Conservation (phyloP, 2,329 filamentous ascomycete genomes). For the Exophiala oligosperma region DNA sequence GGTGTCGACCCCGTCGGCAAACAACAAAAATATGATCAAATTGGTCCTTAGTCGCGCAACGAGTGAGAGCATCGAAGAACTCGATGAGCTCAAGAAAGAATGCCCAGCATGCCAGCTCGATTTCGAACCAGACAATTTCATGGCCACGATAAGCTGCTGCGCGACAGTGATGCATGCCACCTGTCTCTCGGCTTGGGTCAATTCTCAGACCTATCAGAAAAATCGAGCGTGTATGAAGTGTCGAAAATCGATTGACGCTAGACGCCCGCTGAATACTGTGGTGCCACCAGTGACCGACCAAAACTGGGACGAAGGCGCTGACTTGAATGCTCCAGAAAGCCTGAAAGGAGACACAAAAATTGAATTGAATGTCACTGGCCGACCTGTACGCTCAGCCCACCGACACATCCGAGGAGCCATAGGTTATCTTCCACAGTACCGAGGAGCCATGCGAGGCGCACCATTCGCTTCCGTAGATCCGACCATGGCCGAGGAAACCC, state of each 20-base stretch:
- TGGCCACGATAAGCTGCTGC: slow-evolving; percentile 25
- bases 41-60: slow-evolving; percentile 22
- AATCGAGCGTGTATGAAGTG: slow-evolving; percentile 25
- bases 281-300: slow-evolving; percentile 23
- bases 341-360: slow-evolving; percentile 20
- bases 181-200: slow-evolving; percentile 27
- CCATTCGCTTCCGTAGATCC: background rate
- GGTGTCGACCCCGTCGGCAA: background rate
- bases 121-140: slow-evolving; percentile 23
- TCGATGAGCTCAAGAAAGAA: slow-evolving; percentile 26
- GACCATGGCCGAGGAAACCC: slow-evolving; percentile 9
- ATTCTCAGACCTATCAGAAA: slow-evolving; percentile 22
- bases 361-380: slow-evolving; percentile 21
- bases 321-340: slow-evolving; percentile 22
- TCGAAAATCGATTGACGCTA: slow-evolving; percentile 23
- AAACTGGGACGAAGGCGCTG: slow-evolving; percentile 22
- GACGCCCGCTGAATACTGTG: slow-evolving; percentile 20
- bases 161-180: slow-evolving; percentile 23
- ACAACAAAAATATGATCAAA: slow-evolving; percentile 8
- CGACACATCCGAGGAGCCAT: slow-evolving; percentile 10
- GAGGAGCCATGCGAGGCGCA: slow-evolving; percentile 1
- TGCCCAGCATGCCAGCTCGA: slow-evolving; percentile 26
- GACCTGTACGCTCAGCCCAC: slow-evolving; percentile 14
- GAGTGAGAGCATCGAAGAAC: slow-evolving; percentile 14
- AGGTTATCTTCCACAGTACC: slow-evolving; percentile 3